These are phyloP conservation scores for Penicillium vulpinum DNA, from an alignment of 2,329 filamentous ascomycete genomes.

Conservation along the genomic window DNA sequence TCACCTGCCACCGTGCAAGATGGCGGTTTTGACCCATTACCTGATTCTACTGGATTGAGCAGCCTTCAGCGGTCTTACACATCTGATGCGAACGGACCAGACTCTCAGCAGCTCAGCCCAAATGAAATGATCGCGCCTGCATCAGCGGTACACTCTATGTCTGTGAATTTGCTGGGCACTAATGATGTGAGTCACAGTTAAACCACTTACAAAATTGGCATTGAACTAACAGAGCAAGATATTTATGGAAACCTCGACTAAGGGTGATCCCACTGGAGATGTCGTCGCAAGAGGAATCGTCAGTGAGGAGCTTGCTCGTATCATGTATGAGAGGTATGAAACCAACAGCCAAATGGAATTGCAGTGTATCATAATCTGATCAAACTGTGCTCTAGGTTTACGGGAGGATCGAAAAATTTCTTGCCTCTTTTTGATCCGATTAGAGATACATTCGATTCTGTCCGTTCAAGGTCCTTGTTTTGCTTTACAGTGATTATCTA, in stretches of 20 bases:
- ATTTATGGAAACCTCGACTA: conserved; percentile 33
- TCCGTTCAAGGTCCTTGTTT: conserved; percentile 37
- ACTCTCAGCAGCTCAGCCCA: conserved; percentile 36
- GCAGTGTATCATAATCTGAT: background rate
- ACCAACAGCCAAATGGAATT: background rate
- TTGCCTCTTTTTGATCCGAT: conserved; percentile 38
- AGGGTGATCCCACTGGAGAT: conserved; percentile 31
- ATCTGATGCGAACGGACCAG: conserved; percentile 28
- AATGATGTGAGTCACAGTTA: conserved; percentile 25
- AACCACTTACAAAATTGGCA: background rate
- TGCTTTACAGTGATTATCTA: conserved; percentile 41
- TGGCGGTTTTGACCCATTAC: conserved; percentile 22
- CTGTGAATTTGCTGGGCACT: conserved; percentile 34
- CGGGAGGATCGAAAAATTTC: conserved; percentile 36
- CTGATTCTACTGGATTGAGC: conserved; percentile 18
- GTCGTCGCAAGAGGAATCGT: conserved; percentile 35
- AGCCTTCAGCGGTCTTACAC: conserved; percentile 26
- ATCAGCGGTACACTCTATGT: conserved; percentile 39
- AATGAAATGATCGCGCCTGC: conserved; percentile 40
- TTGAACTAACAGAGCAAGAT: conserved; percentile 20
- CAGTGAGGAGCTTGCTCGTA: conserved; percentile 34
- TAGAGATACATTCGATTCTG: conserved; percentile 39
- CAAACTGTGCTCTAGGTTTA: conserved; percentile 24
- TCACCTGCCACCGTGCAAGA: conserved; percentile 25
- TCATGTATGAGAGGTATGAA: conserved; percentile 37